Percentiles rank a stretch among this genome's conserved stretches.
These are phyloP conservation scores for Calonectria multiphialidica DNA, from an alignment of 2,329 filamentous ascomycete species.

Conservation along the genomic window DNA sequence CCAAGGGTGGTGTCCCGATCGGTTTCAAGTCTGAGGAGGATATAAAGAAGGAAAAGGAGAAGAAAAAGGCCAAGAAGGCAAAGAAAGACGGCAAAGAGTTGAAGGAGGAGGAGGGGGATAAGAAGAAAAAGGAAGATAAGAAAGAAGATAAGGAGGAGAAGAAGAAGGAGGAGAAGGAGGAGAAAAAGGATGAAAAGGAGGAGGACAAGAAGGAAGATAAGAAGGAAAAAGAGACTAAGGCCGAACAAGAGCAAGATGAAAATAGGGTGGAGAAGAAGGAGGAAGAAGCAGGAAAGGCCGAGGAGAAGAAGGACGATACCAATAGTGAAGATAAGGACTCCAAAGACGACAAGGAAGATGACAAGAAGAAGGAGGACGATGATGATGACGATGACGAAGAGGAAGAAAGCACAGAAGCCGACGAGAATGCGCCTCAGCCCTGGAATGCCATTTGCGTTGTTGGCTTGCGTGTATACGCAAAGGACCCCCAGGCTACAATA, in stretches of 20 bases:
- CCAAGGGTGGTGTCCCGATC: constrained; percentile 64
- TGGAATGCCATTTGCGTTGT: constrained; percentile 1
- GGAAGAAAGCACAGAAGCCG: background rate
- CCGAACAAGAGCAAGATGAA: background rate
- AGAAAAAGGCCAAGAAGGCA: constrained; percentile 42
- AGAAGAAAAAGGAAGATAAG: constrained; percentile 29
- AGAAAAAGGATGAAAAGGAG: constrained; percentile 7
- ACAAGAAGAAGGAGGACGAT: background rate
- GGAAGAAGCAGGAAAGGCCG: background rate
- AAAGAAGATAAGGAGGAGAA: constrained; percentile 21
- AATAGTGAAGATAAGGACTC: background rate
- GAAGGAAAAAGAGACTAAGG: background rate
- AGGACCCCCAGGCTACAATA: background rate
- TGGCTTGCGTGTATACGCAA: background rate
- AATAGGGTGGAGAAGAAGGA: background rate
- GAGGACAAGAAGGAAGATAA: background rate
- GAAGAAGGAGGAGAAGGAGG: constrained; percentile 8
- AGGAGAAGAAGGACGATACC: background rate
- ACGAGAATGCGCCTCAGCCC: background rate
- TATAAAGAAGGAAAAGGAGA: constrained; percentile 55
- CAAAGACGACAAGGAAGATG: background rate
- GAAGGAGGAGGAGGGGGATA: constrained; percentile 17
- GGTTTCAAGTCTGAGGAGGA: constrained; percentile 42
- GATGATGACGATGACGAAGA: background rate
- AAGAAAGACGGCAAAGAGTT: constrained; percentile 39